Conservation (phyloP, 176 grass and related monocot species). For the Aegilops speltoides region DNA sequence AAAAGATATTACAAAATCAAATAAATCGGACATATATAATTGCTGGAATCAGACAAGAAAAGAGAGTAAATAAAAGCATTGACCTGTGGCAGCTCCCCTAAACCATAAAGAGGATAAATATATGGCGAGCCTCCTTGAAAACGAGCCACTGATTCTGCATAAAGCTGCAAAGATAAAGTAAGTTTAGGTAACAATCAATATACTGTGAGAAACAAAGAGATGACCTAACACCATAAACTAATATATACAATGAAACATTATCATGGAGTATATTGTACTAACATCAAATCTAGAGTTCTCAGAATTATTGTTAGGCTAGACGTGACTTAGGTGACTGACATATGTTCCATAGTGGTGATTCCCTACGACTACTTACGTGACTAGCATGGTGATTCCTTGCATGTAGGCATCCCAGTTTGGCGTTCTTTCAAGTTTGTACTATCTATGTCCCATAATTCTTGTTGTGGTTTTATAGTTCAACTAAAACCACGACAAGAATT, state of each 20-base stretch:
- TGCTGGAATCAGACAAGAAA: background rate
- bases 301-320: background rate
- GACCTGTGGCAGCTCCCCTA: slow-evolving; percentile 97
- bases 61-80: background rate
- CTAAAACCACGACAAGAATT: no score
- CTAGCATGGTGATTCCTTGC: background rate
- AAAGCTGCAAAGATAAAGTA: slow-evolving; percentile 56
- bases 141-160: slow-evolving; percentile 82
- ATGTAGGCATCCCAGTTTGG: background rate
- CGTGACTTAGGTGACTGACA: background rate
- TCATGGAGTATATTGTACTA: background rate
- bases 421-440: background rate
- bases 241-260: background rate
- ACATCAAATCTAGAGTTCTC: background rate
- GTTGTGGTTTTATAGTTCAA: no score
- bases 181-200: background rate
- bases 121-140: slow-evolving; percentile 99
- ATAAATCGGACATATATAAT: background rate
- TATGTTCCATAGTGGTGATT: background rate
- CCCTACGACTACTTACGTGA: background rate
- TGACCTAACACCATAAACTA: background rate
- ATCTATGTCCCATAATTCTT: no score
- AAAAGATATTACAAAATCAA: slow-evolving; percentile 19
- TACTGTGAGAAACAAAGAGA: background rate
- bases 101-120: slow-evolving; percentile 93